These are phyloP conservation scores for Acrodontium crateriforme DNA, from an alignment of 2,329 filamentous ascomycete genomes.

Conservation along the genomic window DNA sequence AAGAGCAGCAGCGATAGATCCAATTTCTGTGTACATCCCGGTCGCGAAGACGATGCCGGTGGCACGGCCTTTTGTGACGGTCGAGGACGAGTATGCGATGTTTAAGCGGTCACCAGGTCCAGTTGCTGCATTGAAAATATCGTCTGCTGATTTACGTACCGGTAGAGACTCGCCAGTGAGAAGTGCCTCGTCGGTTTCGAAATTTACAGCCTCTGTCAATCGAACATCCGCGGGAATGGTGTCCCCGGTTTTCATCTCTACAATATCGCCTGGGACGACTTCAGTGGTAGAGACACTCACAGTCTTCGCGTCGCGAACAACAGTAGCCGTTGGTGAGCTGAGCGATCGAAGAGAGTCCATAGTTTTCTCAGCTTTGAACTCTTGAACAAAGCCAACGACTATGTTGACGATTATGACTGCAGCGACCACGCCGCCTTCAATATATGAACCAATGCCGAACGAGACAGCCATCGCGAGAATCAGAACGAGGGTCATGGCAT, in stretches of 20 bases:
- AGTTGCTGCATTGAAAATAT: constrained; percentile 37
- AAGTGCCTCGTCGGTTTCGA: constrained; percentile 62
- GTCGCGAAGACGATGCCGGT: constrained; percentile 55
- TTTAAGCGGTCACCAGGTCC: constrained; percentile 57
- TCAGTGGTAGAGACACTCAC: constrained; percentile 28
- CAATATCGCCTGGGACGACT: constrained; percentile 35
- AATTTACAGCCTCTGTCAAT: constrained; percentile 35
- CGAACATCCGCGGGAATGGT: constrained; percentile 37
- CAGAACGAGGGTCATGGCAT: constrained; percentile 61
- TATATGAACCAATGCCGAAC: constrained; percentile 33
- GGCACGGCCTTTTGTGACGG: constrained; percentile 56
- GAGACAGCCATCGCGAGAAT: constrained; percentile 36
- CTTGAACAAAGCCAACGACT: constrained; percentile 32
- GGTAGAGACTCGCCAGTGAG: constrained; percentile 62
- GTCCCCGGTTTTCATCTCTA: constrained; percentile 34
- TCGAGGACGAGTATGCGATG: constrained; percentile 57
- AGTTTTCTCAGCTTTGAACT: constrained; percentile 35
- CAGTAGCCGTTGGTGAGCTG: constrained; percentile 32
- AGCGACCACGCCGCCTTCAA: constrained; percentile 35
- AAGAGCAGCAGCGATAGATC: constrained; percentile 58
- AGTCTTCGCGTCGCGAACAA: constrained; percentile 32
- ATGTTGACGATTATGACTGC: constrained; percentile 34
- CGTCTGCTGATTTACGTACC: constrained; percentile 50
- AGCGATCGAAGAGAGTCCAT: constrained; percentile 35
- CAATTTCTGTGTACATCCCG: constrained; percentile 64